Evolutionary conservation across 495 filamentous ascomycete species (phyloP).

Genomic region (Podospora pseudocomata): DNA sequence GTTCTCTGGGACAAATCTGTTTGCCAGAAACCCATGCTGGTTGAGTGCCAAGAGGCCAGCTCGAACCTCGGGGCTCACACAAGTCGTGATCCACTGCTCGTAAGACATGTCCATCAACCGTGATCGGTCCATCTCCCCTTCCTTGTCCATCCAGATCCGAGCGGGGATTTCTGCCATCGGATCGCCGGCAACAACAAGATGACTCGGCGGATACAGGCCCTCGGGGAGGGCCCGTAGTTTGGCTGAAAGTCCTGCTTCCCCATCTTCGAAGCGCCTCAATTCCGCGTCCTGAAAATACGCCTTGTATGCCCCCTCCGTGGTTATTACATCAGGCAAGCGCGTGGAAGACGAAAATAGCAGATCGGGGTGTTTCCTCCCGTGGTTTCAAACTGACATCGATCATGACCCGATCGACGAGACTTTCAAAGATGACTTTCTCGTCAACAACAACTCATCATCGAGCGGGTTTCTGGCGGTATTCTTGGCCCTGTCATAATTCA

Average conservation of each 20-base stretch:
- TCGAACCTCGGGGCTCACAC: background rate
- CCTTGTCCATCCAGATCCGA: background rate
- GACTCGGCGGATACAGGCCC: background rate
- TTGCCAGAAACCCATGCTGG: background rate
- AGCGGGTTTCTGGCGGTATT: background rate
- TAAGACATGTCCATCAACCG: background rate
- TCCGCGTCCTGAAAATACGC: background rate
- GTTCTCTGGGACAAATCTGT: background rate
- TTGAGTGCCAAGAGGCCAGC: background rate
- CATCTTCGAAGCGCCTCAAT: background rate
- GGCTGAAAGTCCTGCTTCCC: background rate
- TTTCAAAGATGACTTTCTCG: slow-evolving; percentile 5
- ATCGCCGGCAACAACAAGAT: background rate
- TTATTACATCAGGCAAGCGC: background rate
- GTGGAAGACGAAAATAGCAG: slow-evolving; percentile 5
- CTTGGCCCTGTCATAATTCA: background rate
- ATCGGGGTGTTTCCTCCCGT: background rate
- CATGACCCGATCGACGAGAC: background rate
- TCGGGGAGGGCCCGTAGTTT: background rate
- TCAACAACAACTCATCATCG: background rate
- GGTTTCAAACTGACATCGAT: background rate
- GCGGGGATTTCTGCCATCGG: background rate
- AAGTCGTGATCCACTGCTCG: background rate
- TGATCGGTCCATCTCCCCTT: background rate
- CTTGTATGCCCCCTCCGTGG: background rate